Conservation (phyloP, 768 basidiomycete species). For the Austroboletus eburneus region DNA sequence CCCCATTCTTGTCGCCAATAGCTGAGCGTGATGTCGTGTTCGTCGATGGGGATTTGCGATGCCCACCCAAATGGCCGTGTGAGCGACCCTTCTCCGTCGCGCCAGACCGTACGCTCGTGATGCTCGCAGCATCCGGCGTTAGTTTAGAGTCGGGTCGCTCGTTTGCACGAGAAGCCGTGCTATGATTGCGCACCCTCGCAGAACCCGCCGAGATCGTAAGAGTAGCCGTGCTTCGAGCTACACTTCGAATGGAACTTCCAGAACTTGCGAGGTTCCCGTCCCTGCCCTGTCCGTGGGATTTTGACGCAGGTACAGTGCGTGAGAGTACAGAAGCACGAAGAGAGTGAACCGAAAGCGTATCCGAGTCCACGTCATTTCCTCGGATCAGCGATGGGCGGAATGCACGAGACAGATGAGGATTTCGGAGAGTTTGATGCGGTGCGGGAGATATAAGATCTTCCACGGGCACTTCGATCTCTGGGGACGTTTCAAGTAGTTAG, state of each 20-base stretch:
- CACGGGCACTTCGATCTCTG: conserved; percentile 76
- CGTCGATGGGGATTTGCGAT: conserved; percentile 22
- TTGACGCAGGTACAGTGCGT: conserved; percentile 24
- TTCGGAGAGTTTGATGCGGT: conserved; percentile 25
- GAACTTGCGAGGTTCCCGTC: conserved; percentile 22
- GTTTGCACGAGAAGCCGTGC: conserved; percentile 22
- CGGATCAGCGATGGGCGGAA: conserved; percentile 28
- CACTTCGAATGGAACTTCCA: conserved; percentile 43
- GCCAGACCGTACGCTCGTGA: conserved; percentile 24
- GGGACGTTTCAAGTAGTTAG: neutral
- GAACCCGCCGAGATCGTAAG: conserved; percentile 14
- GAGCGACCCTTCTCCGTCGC: conserved; percentile 20
- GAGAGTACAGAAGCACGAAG: conserved; percentile 42
- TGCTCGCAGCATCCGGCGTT: conserved; percentile 43
- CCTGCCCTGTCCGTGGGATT: conserved; percentile 15
- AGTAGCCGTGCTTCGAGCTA: conserved; percentile 38
- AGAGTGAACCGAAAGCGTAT: conserved; percentile 43
- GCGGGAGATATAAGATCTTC: conserved; percentile 64
- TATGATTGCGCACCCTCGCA: conserved; percentile 22
- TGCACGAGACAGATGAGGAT: conserved; percentile 26
- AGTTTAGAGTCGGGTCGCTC: conserved; percentile 70
- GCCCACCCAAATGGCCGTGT: conserved; percentile 12
- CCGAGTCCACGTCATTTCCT: conserved; percentile 33
- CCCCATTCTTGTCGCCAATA: no score
- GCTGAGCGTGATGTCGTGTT: conserved; percentile 1